Evolutionary conservation across 805 yeast genomes (phyloP).

Genomic region (Hanseniaspora jakobsenii): DNA sequence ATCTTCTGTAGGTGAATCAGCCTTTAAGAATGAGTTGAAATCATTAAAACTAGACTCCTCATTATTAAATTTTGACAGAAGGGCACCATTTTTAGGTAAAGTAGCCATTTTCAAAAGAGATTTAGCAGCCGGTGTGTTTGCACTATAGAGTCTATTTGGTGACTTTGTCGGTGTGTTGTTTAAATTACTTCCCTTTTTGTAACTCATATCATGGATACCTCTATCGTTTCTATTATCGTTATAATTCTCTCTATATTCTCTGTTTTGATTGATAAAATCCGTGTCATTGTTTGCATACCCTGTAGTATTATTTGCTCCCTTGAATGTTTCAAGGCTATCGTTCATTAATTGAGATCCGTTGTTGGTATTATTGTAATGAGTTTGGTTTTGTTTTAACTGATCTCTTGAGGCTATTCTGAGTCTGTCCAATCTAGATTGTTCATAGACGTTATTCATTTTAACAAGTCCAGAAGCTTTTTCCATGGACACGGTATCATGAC

Average conservation of each 20-base stretch:
- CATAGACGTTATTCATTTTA: neutral
- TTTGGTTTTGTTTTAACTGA: neutral
- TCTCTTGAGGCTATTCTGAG: neutral
- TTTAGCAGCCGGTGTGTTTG: slow-evolving; percentile 1
- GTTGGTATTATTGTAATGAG: no score
- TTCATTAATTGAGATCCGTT: no score
- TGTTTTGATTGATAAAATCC: no score
- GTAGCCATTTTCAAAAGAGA: slow-evolving; percentile 10
- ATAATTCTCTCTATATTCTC: neutral
- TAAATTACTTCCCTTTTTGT: neutral
- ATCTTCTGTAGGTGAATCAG: slow-evolving; percentile 25
- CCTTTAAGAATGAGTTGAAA: slow-evolving; percentile 33
- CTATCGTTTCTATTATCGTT: neutral
- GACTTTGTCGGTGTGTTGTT: neutral
- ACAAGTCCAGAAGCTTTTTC: neutral
- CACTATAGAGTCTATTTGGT: neutral
- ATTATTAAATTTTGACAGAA: slow-evolving; percentile 11
- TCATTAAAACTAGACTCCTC: slow-evolving; percentile 22
- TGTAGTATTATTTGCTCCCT: no score
- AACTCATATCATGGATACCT: neutral
- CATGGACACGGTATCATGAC: neutral
- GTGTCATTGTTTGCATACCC: no score
- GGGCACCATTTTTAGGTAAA: slow-evolving; percentile 13
- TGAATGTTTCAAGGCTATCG: no score
- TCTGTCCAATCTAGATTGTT: neutral